Base-by-base conservation (phyloP, 2,329 filamentous ascomycete genomes). In the Cercospora citrullina region DNA sequence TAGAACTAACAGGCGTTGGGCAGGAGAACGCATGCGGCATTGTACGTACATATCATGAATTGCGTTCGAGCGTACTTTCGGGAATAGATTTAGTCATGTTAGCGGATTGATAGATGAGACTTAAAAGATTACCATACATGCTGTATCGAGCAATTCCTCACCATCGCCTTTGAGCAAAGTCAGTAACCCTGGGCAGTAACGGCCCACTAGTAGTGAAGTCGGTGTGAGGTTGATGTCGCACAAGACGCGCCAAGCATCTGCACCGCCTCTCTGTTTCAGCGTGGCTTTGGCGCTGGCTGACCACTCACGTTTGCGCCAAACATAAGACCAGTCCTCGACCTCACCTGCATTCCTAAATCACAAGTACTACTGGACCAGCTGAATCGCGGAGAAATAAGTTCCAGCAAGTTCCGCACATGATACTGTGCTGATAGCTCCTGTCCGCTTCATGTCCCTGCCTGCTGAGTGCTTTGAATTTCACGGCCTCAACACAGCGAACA, bases 171-270 rank as follows among this genome's bases (percentile, higher is more conserved):
- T 1, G 12, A 53, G 48, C 48, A n/a, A n/a, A 14, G 21, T 4
- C 21, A 48, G 8, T 21, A 51, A 23, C 2, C 36, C 6, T 12
- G 45, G 4, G 21, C 45, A 51, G 45, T 51, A 14, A 51, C 18
- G 45, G 14, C 26, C 9, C 5, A 39, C 36, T 21, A 5, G 3
- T 21, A 23, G 18, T 51, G 18, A 53, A 55, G 48, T 55, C 48
- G 23, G 48, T 28, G 55, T 59, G 30, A 59, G 28, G 55, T 36
- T 16, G 26, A 18, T 18, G 28, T 21, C 31, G 16, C 53, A 30
- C 26, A 30, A 58, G 28, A 5, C 39, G 36, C 39, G 63, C 63
- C 63, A 65, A 65, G 63, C 33, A 59, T 36, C 55, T 59, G 55
- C 55, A 59, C 55, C 55, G 55, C 55, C 55, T 59, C 55, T 36